phyloP scores from a whole-genome alignment of 257 asterid genomes.

The Mentha longifolia region DNA sequence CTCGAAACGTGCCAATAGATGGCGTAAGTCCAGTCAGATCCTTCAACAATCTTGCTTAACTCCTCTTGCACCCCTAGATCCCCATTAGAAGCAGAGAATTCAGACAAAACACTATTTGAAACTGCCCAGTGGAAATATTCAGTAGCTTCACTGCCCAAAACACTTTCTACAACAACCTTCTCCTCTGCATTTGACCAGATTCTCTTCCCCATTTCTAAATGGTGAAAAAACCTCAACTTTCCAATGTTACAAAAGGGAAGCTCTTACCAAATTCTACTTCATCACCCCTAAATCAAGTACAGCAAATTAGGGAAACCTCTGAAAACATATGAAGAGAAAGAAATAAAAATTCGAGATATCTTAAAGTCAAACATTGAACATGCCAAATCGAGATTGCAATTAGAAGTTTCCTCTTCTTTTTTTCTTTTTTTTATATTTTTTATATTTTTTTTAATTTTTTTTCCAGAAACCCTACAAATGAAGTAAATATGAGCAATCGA shows the following conservation, averaged over 20 bases:
- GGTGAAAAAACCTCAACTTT: constrained; percentile 25
- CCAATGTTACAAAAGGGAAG: not conserved
- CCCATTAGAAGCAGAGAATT: constrained; percentile 65
- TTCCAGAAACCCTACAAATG: too few relatives aligned
- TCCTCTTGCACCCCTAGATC: constrained; percentile 77
- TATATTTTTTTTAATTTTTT: too few relatives aligned
- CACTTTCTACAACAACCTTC: constrained; percentile 60
- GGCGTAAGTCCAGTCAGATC: constrained; percentile 85
- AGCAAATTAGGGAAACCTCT: not conserved
- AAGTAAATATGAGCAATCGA: too few relatives aligned
- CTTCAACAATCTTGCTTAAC: constrained; percentile 73
- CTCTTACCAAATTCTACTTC: not conserved
- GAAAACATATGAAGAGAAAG: not conserved
- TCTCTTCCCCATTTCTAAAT: constrained; percentile 59
- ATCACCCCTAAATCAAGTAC: constrained; percentile 1
- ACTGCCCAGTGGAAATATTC: constrained; percentile 78
- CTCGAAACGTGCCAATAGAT: constrained; percentile 94
- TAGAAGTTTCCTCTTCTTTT: not conserved
- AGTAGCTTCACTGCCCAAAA: constrained; percentile 74
- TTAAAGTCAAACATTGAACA: constrained; percentile 4
- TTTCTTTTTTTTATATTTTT: too few relatives aligned
- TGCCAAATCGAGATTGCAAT: not conserved
- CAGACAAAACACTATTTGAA: constrained; percentile 70
- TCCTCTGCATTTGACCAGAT: constrained; percentile 69
- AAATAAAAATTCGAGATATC: not conserved